Percentiles rank a stretch among this genome's conserved stretches.
phyloP scores from a whole-genome alignment of 1,284 basidiomycete species.

The Butyriboletus appendiculatus region DNA sequence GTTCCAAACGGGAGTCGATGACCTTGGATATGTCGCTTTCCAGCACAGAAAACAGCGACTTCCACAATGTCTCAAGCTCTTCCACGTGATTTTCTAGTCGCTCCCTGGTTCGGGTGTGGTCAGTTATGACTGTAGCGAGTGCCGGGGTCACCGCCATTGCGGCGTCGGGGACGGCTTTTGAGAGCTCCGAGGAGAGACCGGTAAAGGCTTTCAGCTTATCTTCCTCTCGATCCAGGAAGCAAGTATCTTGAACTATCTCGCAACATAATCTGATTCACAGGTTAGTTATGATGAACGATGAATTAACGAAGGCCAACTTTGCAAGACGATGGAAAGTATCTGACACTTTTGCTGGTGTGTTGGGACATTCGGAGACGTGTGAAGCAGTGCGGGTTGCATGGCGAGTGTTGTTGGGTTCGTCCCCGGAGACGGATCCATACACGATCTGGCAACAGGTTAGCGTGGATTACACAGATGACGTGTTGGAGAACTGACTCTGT shows the following conservation, averaged over 20 bases:
- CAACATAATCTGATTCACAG: conserved; percentile 42
- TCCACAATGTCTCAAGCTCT: conserved; percentile 46
- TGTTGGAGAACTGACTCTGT: conserved; percentile 25
- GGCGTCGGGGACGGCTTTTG: conserved; percentile 43
- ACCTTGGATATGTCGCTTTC: conserved; percentile 40
- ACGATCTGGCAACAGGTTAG: conserved; percentile 21
- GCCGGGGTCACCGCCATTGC: conserved; percentile 44
- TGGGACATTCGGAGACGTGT: conserved; percentile 3
- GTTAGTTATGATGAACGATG: conserved; percentile 11
- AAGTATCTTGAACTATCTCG: conserved; percentile 43
- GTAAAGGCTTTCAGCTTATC: conserved; percentile 44
- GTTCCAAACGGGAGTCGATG: conserved; percentile 42
- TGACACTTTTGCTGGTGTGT: conserved; percentile 13
- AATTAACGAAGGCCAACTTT: conserved; percentile 36
- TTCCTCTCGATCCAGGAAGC: conserved; percentile 43
- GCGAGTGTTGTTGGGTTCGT: conserved; percentile 7
- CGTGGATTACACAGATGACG: neutral
- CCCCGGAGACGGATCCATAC: conserved; percentile 8
- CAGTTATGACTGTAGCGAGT: conserved; percentile 44
- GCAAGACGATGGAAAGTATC: conserved; percentile 40
- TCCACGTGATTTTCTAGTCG: conserved; percentile 40
- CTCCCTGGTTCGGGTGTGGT: conserved; percentile 44
- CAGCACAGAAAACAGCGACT: conserved; percentile 43
- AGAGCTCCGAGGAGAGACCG: conserved; percentile 47
- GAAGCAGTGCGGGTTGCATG: conserved; percentile 3